Percentiles rank a stretch among this genome's conserved stretches.
phyloP scores from a whole-genome alignment of 805 yeast genomes.

The Komagataella kurtzmanii region DNA sequence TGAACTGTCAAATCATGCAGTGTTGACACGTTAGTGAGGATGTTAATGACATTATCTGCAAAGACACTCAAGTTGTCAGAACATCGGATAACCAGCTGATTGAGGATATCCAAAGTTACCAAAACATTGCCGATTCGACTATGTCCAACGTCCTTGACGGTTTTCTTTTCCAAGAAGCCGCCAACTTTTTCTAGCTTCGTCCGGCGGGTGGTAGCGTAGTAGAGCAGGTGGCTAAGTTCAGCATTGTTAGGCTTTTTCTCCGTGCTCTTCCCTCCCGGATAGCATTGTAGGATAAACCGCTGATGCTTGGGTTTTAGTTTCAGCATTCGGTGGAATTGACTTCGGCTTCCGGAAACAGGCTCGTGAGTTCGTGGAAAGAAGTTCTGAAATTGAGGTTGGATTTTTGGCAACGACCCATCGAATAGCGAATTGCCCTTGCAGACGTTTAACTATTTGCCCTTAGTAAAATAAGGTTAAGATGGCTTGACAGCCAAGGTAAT shows the following conservation, averaged over 20 bases:
- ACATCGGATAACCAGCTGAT: slow-evolving; percentile 62
- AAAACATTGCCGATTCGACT: slow-evolving; percentile 66
- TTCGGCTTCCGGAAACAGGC: neutral
- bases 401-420: neutral
- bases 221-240: slow-evolving; percentile 75
- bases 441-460: too few relatives aligned
- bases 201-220: slow-evolving; percentile 83
- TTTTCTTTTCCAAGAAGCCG: slow-evolving; percentile 46
- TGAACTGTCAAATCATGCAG: slow-evolving; percentile 51
- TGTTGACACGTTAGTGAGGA: slow-evolving; percentile 36
- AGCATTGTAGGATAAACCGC: slow-evolving; percentile 79
- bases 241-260: slow-evolving; percentile 91
- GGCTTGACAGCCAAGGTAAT: neutral
- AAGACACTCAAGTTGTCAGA: slow-evolving; percentile 74
- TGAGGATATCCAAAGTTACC: slow-evolving; percentile 64
- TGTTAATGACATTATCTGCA: slow-evolving; percentile 53
- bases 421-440: too few relatives aligned
- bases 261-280: slow-evolving; percentile 75
- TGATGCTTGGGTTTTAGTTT: slow-evolving; percentile 61
- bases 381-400: neutral
- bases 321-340: neutral
- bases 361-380: neutral
- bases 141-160: slow-evolving; percentile 44
- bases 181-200: slow-evolving; percentile 84
- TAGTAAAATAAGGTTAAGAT: neutral